phyloP scores from a whole-genome alignment of 192 early-diverging fungal genomes.

The Thamnidium elegans region DNA sequence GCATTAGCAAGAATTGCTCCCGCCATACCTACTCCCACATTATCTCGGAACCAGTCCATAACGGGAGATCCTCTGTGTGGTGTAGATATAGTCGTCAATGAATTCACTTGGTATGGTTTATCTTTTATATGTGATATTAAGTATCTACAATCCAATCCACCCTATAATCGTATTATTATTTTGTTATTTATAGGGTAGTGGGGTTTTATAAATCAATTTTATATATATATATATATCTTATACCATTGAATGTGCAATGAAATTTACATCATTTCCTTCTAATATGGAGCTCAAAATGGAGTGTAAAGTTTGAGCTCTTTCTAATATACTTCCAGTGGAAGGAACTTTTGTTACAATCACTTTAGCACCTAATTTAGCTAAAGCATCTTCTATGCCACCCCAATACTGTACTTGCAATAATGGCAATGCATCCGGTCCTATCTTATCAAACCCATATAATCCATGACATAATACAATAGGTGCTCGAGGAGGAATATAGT shows the following conservation, averaged over 20 bases:
- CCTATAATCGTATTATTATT: constrained; percentile 44
- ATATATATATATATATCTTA: too few species aligned
- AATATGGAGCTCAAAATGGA: constrained; percentile 54
- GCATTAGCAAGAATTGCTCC: too few species aligned
- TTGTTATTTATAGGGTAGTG: not conserved
- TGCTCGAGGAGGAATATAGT: constrained; percentile 68
- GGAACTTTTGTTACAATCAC: constrained; percentile 80
- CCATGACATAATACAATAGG: constrained; percentile 90
- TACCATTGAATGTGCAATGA: constrained; percentile 95
- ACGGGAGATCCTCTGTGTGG: constrained; percentile 91
- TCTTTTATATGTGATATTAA: constrained; percentile 79
- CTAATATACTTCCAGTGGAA: constrained; percentile 64
- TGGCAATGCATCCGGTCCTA: constrained; percentile 73
- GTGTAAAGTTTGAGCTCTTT: constrained; percentile 78
- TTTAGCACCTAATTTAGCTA: constrained; percentile 77
- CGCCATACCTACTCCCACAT: constrained; percentile 74
- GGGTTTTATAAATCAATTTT: not conserved
- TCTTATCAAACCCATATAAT: constrained; percentile 88
- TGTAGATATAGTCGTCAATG: constrained; percentile 89
- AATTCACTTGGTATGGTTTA: constrained; percentile 66
- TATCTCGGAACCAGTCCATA: constrained; percentile 93
- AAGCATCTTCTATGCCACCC: constrained; percentile 74
- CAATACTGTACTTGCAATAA: constrained; percentile 84
- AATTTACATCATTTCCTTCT: constrained; percentile 65
- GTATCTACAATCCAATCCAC: constrained; percentile 92